phyloP scores from a whole-genome alignment of 108 stramenopile species.

The Asterionellopsis glacialis region DNA sequence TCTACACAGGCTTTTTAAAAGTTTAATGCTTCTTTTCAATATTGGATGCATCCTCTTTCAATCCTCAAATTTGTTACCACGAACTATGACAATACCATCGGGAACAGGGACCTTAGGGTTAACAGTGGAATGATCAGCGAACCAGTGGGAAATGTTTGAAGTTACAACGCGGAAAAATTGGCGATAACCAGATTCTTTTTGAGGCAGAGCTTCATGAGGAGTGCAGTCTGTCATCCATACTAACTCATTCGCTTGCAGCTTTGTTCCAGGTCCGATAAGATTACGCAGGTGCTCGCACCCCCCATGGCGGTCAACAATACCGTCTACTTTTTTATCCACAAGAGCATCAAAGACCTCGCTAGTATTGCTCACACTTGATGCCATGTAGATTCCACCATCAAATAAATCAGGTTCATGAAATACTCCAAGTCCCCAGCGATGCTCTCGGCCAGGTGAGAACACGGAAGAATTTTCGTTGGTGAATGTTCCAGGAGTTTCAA shows the following conservation, averaged over 20 bases:
- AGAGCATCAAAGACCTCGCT: neutral
- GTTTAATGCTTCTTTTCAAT: no score
- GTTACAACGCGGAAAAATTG: neutral
- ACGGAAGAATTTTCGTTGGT: no score
- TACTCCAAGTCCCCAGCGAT: neutral
- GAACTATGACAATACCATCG: neutral
- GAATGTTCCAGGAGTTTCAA: conserved; percentile 1
- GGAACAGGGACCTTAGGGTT: neutral
- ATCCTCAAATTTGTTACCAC: no score
- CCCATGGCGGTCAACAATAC: conserved; percentile 1
- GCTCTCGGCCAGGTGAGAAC: neutral
- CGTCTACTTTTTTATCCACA: neutral
- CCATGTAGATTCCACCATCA: conserved; percentile 4
- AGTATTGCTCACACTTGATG: neutral
- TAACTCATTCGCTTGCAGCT: neutral
- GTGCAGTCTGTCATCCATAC: conserved; percentile 2
- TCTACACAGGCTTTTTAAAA: no score
- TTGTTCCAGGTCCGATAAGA: neutral
- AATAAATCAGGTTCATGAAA: neutral
- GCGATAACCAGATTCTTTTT: neutral
- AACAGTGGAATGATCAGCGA: neutral
- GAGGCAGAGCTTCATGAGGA: conserved; percentile 2
- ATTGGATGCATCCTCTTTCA: no score
- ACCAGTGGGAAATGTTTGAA: neutral
- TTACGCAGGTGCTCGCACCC: neutral